Conservation (phyloP, 2,329 filamentous ascomycete genomes). For the Penicillium thymicola region DNA sequence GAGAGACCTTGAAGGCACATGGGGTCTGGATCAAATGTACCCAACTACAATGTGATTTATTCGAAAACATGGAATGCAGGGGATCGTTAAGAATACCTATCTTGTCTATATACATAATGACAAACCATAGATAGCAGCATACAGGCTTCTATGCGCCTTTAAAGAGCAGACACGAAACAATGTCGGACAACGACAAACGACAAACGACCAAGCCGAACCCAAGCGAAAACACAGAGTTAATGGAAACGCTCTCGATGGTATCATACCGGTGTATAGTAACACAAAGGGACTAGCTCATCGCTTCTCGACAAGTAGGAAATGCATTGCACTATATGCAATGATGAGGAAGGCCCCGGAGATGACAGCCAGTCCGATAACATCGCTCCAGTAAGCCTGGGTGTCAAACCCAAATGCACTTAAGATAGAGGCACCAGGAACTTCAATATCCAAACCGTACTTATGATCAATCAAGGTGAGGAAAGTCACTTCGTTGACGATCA, state of each 20-base stretch:
- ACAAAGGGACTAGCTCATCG: conserved; percentile 49
- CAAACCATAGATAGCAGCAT: background rate
- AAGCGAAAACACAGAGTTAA: background rate
- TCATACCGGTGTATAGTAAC: background rate
- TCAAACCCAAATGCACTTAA: conserved; percentile 93
- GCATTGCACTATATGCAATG: conserved; percentile 88
- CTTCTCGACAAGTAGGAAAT: conserved; percentile 87
- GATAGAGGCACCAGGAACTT: conserved; percentile 90
- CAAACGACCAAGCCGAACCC: background rate
- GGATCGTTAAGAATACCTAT: background rate
- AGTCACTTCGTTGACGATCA: conserved; percentile 96
- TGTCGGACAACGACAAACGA: background rate
- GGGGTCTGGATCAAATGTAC: background rate
- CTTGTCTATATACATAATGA: conserved; percentile 13
- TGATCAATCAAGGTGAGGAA: conserved; percentile 86
- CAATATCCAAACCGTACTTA: conserved; percentile 95
- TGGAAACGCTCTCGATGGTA: background rate
- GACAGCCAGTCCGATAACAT: conserved; percentile 75
- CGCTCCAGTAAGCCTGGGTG: conserved; percentile 78
- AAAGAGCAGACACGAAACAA: background rate
- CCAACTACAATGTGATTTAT: background rate
- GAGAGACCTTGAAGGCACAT: background rate
- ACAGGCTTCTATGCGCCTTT: background rate
- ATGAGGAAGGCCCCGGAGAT: conserved; percentile 82
- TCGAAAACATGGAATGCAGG: background rate